Conservation (phyloP, 495 filamentous ascomycete genomes). For the Penicillium tannophilum region DNA sequence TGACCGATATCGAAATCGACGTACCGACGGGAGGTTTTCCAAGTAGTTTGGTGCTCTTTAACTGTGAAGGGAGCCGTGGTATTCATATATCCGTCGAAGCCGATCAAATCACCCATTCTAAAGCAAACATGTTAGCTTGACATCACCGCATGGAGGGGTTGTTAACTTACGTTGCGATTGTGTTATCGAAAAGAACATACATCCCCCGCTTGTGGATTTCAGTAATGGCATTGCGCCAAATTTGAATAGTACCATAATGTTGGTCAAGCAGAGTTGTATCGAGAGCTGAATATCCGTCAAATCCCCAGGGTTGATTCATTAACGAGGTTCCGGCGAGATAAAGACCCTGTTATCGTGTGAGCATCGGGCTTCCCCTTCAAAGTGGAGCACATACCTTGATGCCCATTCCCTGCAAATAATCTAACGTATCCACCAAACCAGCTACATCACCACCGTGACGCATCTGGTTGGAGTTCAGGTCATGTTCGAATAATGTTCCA, state of each 20-base stretch:
- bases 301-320: constrained; percentile 71
- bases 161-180: constrained; percentile 63
- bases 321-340: constrained; percentile 70
- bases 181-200: constrained; percentile 74
- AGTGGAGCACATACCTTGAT: constrained; percentile 57
- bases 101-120: constrained; percentile 66
- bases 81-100: constrained; percentile 68
- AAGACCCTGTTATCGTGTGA: constrained; percentile 46
- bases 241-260: constrained; percentile 64
- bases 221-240: constrained; percentile 63
- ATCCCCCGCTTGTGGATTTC: constrained; percentile 67
- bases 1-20: constrained; percentile 63
- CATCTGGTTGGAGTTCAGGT: constrained; percentile 66
- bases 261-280: constrained; percentile 71
- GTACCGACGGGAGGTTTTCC: constrained; percentile 60
- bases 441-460: constrained; percentile 70
- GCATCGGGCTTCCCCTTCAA: background rate
- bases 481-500: constrained; percentile 67
- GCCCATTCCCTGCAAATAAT: constrained; percentile 75
- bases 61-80: constrained; percentile 59
- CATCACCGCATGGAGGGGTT: background rate
- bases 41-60: constrained; percentile 57
- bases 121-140: background rate
- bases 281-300: constrained; percentile 66
- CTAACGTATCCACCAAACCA: constrained; percentile 64